Conservation (phyloP, 2,329 filamentous ascomycete genomes). For the Aspergillus aculeatus region DNA sequence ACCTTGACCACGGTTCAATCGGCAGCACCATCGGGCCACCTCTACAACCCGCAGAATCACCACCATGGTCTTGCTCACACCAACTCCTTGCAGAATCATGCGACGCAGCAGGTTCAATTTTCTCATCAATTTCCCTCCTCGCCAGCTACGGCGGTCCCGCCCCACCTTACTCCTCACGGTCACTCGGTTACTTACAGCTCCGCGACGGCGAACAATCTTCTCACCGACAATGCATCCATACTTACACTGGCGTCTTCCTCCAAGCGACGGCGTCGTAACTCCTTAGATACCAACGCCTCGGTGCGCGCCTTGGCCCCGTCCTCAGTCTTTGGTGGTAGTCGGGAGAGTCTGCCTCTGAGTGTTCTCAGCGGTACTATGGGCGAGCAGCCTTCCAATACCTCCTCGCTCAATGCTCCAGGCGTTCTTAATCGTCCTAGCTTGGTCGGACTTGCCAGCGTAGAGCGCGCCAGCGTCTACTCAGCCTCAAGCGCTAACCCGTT, state of each 20-base stretch:
- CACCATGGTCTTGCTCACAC: conserved; percentile 34
- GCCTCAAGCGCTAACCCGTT: conserved; percentile 64
- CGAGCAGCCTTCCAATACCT: conserved; percentile 41
- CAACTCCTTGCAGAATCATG: conserved; percentile 38
- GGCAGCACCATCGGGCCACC: conserved; percentile 52
- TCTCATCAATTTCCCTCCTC: conserved; percentile 61
- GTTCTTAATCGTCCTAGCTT: conserved; percentile 51
- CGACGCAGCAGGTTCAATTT: conserved; percentile 51
- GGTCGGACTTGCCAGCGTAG: conserved; percentile 55
- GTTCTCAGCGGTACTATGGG: conserved; percentile 57
- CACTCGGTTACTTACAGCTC: conserved; percentile 58
- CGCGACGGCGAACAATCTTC: conserved; percentile 62
- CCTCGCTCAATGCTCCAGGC: conserved; percentile 40
- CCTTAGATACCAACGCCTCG: conserved; percentile 65
- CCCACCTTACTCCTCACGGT: conserved; percentile 54
- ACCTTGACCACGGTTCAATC: conserved; percentile 67
- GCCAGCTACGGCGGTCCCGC: conserved; percentile 59
- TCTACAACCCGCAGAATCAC: conserved; percentile 36
- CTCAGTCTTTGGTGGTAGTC: conserved; percentile 63
- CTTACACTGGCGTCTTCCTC: conserved; percentile 65
- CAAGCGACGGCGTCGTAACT: conserved; percentile 62
- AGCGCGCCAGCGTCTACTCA: conserved; percentile 71
- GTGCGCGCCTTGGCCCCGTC: conserved; percentile 63
- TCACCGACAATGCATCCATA: conserved; percentile 66
- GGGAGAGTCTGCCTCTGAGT: conserved; percentile 63